Conservation (phyloP, 139 green algal species). For the Tetradesmus obliquus region DNA sequence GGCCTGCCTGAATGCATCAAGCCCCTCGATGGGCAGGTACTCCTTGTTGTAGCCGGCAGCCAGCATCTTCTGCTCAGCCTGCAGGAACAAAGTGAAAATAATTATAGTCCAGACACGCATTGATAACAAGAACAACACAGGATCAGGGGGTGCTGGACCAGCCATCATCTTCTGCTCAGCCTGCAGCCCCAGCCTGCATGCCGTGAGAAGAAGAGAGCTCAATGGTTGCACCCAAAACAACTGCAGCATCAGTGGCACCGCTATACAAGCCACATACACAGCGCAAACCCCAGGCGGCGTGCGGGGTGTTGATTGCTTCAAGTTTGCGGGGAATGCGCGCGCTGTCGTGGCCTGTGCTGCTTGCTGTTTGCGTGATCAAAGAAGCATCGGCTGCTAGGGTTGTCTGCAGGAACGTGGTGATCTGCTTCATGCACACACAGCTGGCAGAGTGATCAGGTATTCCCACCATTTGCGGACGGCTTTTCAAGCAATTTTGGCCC, state of each 20-base stretch:
- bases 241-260: too few relatives aligned
- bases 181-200: too few relatives aligned
- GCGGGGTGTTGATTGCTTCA: too few relatives aligned
- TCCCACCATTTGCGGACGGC: background rate
- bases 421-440: background rate
- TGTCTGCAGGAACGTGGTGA: background rate
- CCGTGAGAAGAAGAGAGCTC: too few relatives aligned
- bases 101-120: background rate
- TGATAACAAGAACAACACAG: background rate
- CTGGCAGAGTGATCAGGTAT: background rate
- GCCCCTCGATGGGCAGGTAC: slow-evolving; percentile 96
- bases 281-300: too few relatives aligned
- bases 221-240: too few relatives aligned
- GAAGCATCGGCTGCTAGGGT: background rate
- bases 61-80: slow-evolving; percentile 96
- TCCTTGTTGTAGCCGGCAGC: slow-evolving; percentile 90
- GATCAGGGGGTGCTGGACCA: too few relatives aligned
- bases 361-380: background rate
- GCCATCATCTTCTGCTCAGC: too few relatives aligned
- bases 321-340: too few relatives aligned
- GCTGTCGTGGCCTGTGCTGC: background rate
- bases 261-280: too few relatives aligned
- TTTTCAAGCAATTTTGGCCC: too few relatives aligned
- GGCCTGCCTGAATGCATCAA: slow-evolving; percentile 88
- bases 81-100: background rate